Evolutionary conservation across 768 basidiomycete genomes (phyloP).

Genomic region (Pleurotus eryngii): DNA sequence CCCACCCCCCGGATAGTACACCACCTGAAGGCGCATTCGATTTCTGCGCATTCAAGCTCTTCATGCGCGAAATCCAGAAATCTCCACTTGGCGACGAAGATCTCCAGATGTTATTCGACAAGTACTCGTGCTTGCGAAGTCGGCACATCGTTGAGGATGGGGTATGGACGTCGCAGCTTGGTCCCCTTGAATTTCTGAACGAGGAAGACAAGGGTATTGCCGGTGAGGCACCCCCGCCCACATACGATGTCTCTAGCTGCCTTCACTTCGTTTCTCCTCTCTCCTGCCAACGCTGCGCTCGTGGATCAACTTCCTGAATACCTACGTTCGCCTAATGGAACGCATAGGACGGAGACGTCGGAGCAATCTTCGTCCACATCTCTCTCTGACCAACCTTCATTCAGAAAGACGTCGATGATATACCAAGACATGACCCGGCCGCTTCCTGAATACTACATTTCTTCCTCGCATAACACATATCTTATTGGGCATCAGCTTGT

Average conservation of each 20-base stretch:
- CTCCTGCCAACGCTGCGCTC: slow-evolving; percentile 65
- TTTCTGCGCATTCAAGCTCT: slow-evolving; percentile 38
- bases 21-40: slow-evolving; percentile 32
- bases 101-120: slow-evolving; percentile 31
- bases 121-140: slow-evolving; percentile 19
- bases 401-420: slow-evolving; percentile 37
- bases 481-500: slow-evolving; percentile 75
- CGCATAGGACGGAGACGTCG: not conserved
- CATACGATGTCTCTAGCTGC: slow-evolving; percentile 27
- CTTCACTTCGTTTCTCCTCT: slow-evolving; percentile 79
- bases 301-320: slow-evolving; percentile 33
- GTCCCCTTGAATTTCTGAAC: not conserved
- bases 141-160: not conserved
- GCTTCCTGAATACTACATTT: slow-evolving; percentile 85
- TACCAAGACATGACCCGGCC: slow-evolving; percentile 89
- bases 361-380: too few relatives aligned
- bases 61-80: slow-evolving; percentile 45
- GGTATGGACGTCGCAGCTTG: not conserved
- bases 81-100: slow-evolving; percentile 29
- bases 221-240: not conserved
- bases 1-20: not conserved
- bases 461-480: slow-evolving; percentile 91
- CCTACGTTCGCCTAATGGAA: slow-evolving; percentile 18
- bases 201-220: slow-evolving; percentile 28
- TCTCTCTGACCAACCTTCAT: not conserved